Evolutionary conservation across 164 flowering plant species (phyloP).

Genomic region (Magnolia sinica): DNA sequence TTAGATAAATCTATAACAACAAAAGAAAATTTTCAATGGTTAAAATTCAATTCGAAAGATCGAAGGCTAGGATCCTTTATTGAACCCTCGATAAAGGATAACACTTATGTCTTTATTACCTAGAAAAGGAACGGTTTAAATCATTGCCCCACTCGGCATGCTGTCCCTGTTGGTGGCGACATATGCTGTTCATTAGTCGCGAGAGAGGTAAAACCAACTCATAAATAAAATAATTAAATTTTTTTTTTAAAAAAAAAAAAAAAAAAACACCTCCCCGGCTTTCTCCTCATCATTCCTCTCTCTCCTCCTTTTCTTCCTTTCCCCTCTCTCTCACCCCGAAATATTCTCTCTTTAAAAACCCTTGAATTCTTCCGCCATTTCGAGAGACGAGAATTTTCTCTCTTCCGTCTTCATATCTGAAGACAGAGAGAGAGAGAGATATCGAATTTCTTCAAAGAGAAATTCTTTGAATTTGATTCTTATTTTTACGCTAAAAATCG

Average conservation of each 20-base stretch:
- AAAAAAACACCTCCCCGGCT: conserved; percentile 9
- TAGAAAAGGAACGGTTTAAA: no score
- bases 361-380: background rate
- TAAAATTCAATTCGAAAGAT: no score
- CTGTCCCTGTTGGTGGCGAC: no score
- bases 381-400: background rate
- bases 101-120: no score
- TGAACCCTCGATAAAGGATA: no score
- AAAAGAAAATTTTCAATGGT: no score
- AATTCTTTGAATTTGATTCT: background rate
- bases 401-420: background rate
- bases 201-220: no score
- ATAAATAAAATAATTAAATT: background rate
- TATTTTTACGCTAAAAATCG: background rate
- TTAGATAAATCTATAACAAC: no score
- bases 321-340: background rate
- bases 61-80: no score
- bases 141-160: no score
- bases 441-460: background rate
- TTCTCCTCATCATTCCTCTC: background rate
- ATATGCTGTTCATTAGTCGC: no score
- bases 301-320: background rate
- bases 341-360: background rate
- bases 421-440: background rate
- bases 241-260: no score